Conservation (phyloP, 164 flowering plant genomes). For the Magnolia kwangsiensis region DNA sequence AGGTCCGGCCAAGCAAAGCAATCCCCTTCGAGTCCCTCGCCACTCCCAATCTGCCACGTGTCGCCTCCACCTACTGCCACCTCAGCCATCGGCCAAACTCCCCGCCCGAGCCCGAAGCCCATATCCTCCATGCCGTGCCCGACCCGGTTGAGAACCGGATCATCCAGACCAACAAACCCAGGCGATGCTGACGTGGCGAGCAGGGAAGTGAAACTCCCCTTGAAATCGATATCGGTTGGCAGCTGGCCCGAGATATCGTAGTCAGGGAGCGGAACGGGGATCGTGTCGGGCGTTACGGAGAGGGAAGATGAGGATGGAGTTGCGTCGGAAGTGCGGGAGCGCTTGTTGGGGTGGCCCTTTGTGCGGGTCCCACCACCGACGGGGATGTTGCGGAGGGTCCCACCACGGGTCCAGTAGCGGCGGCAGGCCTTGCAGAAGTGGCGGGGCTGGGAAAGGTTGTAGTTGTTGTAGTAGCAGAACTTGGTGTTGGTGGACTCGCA, state of each 20-base stretch:
- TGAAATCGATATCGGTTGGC: neutral
- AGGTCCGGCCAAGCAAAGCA: constrained; percentile 60
- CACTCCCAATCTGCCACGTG: constrained; percentile 56
- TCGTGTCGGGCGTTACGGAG: constrained; percentile 14
- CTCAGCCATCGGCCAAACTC: constrained; percentile 40
- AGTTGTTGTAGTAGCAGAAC: constrained; percentile 88
- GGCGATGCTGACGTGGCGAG: constrained; percentile 21
- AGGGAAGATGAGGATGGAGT: constrained; percentile 12
- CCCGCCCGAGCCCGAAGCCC: constrained; percentile 44
- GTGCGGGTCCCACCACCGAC: constrained; percentile 1
- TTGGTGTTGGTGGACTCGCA: constrained; percentile 47
- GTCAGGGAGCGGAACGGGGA: constrained; percentile 15
- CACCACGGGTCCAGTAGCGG: constrained; percentile 3
- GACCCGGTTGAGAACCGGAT: too few species aligned
- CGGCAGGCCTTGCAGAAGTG: constrained; percentile 5
- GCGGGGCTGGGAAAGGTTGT: constrained; percentile 77
- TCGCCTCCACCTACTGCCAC: constrained; percentile 20
- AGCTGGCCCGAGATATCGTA: constrained; percentile 6
- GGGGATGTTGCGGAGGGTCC: constrained; percentile 5
- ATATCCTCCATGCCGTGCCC: constrained; percentile 26
- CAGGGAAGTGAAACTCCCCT: constrained; percentile 50
- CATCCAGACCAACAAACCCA: constrained; percentile 35
- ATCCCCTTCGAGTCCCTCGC: constrained; percentile 33
- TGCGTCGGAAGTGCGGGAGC: constrained; percentile 35
- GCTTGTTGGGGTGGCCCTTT: constrained; percentile 39